Conservation (phyloP, 306 rosid genomes). For the Oxytropis ochrocephala region DNA sequence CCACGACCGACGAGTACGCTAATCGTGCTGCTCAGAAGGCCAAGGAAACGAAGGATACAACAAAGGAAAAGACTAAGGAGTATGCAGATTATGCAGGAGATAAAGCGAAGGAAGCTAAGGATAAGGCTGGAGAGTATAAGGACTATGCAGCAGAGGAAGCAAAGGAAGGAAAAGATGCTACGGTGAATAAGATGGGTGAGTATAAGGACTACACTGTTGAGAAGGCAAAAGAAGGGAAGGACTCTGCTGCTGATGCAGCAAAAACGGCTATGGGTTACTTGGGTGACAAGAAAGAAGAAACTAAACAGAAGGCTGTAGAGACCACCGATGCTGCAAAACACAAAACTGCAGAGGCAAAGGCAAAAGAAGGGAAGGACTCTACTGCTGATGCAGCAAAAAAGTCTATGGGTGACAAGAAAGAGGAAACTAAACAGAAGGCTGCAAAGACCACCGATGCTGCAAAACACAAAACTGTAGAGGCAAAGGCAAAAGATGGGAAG, state of each 20-base stretch:
- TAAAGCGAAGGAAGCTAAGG: slow-evolving; percentile 33
- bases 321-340: slow-evolving; percentile 25
- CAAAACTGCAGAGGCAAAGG: slow-evolving; percentile 34
- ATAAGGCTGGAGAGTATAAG: slow-evolving; percentile 25
- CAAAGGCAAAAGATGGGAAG: too few relatives aligned
- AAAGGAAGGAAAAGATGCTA: slow-evolving; percentile 21
- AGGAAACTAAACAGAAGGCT: too few relatives aligned
- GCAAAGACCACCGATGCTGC: too few relatives aligned
- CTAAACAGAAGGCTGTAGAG: slow-evolving; percentile 36
- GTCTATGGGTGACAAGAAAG: too few relatives aligned
- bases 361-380: too few relatives aligned
- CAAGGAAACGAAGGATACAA: slow-evolving; percentile 17
- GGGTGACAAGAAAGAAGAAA: slow-evolving; percentile 56
- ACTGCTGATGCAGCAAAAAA: too few relatives aligned
- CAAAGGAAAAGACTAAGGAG: slow-evolving; percentile 18
- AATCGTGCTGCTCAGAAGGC: slow-evolving; percentile 19
- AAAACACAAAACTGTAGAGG: too few relatives aligned
- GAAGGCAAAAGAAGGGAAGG: slow-evolving; percentile 55
- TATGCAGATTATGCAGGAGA: slow-evolving; percentile 17
- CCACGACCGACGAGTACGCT: neutral
- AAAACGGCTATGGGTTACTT: slow-evolving; percentile 50
- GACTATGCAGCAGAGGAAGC: slow-evolving; percentile 25
- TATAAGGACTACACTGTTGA: slow-evolving; percentile 37
- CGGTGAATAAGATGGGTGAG: slow-evolving; percentile 11
- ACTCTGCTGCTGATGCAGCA: slow-evolving; percentile 55